These are phyloP conservation scores for Rhododendron ferrugineum DNA, from an alignment of 148 eudicot genomes.

Conservation along the genomic window DNA sequence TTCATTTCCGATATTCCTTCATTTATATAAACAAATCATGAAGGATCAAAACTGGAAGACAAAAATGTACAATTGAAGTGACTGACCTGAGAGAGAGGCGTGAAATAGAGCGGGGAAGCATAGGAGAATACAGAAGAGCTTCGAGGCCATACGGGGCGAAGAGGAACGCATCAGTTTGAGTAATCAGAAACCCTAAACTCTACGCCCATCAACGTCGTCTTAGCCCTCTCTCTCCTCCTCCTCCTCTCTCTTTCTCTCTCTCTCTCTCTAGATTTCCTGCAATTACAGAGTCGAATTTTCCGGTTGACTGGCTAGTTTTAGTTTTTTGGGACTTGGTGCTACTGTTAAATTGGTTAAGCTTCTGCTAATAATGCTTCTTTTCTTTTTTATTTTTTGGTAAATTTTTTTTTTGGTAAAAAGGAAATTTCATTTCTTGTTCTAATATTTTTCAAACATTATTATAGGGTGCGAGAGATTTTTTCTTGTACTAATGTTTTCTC, in stretches of 20 bases:
- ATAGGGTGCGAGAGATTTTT: too few relatives aligned
- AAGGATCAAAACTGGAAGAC: background rate
- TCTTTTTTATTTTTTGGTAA: too few relatives aligned
- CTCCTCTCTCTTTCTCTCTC: background rate
- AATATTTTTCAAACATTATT: too few relatives aligned
- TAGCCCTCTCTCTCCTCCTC: background rate
- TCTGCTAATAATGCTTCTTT: too few relatives aligned
- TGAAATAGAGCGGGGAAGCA: constrained; percentile 31
- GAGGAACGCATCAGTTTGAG: constrained; percentile 1
- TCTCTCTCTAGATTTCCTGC: background rate
- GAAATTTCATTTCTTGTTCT: too few relatives aligned
- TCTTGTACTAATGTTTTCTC: too few relatives aligned
- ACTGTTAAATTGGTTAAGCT: background rate
- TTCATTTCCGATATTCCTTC: background rate
- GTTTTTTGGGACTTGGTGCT: background rate
- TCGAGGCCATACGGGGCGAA: constrained; percentile 38
- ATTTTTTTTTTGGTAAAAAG: too few relatives aligned
- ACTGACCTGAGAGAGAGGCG: constrained; percentile 46
- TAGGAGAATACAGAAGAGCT: constrained; percentile 22
- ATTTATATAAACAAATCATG: background rate
- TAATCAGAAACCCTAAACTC: constrained; percentile 10
- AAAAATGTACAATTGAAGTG: background rate
- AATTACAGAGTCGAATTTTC: background rate
- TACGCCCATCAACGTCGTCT: constrained; percentile 9
- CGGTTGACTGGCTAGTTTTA: background rate